These are phyloP conservation scores for Artemisia argyi DNA, from an alignment of 129 eudicot genomes.

Conservation along the genomic window DNA sequence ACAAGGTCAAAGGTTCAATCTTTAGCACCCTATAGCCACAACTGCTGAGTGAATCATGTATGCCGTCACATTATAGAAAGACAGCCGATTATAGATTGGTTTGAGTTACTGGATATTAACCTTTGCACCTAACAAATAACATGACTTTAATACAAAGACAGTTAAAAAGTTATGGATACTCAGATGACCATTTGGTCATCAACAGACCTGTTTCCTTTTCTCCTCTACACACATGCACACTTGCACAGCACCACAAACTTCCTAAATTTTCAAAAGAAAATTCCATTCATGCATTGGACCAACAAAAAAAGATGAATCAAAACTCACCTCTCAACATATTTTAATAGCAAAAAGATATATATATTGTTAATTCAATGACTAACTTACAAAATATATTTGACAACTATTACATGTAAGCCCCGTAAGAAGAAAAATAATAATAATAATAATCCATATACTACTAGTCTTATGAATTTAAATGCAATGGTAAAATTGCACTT, in stretches of 20 bases:
- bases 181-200: background rate
- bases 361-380: background rate
- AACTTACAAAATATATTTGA: constrained; percentile 17
- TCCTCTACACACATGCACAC: constrained; percentile 11
- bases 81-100: too few relatives aligned
- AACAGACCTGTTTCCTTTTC: background rate
- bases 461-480: constrained; percentile 33
- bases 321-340: constrained; percentile 21
- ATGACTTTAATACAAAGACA: too few relatives aligned
- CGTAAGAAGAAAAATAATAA: background rate
- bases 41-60: too few relatives aligned
- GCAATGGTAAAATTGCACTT: constrained; percentile 62
- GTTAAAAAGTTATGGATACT: background rate
- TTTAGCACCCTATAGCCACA: too few relatives aligned
- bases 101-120: too few relatives aligned
- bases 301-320: constrained; percentile 30
- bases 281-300: constrained; percentile 26
- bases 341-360: background rate
- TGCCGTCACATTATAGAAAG: too few relatives aligned
- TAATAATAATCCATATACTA: constrained; percentile 3
- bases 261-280: background rate
- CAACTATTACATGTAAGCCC: constrained; percentile 12
- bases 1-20: too few relatives aligned
- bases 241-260: background rate
- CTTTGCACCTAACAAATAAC: too few relatives aligned